Conservation (phyloP, 2,329 filamentous ascomycete species). For the Epichloe gansuensis region DNA sequence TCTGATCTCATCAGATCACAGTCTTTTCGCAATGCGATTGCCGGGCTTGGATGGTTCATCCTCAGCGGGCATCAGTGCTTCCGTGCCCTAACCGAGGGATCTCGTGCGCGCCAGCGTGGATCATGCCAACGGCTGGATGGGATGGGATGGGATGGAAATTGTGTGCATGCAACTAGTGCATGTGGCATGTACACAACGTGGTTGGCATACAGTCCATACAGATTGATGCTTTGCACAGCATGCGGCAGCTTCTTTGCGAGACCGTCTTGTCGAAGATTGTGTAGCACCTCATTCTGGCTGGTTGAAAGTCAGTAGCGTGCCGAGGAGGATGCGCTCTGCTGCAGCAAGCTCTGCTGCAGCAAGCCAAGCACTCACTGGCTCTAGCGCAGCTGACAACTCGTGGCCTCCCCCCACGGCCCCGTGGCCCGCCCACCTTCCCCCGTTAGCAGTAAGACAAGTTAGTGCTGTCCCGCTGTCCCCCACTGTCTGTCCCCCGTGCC, state of each 20-base stretch:
- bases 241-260: neutral
- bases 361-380: neutral
- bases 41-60: too few species aligned
- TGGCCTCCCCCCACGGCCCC: neutral
- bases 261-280: too few species aligned
- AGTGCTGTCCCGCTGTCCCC: neutral
- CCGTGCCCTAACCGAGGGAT: neutral
- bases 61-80: neutral
- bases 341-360: constrained; percentile 2
- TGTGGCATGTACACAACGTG: constrained; percentile 1
- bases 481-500: too few species aligned
- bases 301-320: neutral
- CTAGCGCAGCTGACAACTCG: constrained; percentile 3
- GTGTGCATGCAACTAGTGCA: neutral
- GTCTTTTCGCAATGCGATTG: neutral
- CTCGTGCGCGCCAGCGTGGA: neutral
- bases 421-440: neutral
- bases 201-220: neutral
- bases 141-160: neutral
- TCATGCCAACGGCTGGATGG: neutral
- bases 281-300: too few species aligned
- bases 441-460: neutral
- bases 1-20: neutral
- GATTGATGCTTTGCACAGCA: neutral
- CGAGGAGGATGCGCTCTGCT: neutral